Conservation (phyloP, 371 early-diverging fungal species). For the Dinochytrium kinnereticum region DNA sequence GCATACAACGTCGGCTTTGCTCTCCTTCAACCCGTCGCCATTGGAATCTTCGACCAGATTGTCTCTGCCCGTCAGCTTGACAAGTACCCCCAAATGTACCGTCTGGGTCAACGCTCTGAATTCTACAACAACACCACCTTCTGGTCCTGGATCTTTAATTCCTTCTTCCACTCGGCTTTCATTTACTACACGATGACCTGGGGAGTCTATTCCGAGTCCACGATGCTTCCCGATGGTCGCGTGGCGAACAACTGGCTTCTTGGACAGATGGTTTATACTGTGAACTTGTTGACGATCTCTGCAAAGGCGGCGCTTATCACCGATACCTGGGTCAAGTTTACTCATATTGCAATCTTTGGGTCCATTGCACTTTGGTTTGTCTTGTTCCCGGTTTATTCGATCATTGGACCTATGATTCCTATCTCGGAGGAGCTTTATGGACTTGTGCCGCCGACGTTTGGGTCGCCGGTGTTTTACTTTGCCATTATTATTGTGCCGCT, state of each 20-base stretch:
- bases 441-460: constrained; percentile 74
- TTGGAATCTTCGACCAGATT: constrained; percentile 88
- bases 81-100: constrained; percentile 96
- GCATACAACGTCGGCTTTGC: constrained; percentile 84
- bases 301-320: constrained; percentile 43
- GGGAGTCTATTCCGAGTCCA: constrained; percentile 26
- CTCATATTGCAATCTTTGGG: constrained; percentile 42
- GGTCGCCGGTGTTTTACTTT: constrained; percentile 86
- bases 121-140: constrained; percentile 93
- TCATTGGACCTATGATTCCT: constrained; percentile 73
- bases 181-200: constrained; percentile 46
- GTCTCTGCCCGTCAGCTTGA: constrained; percentile 90
- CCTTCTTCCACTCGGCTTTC: constrained; percentile 84
- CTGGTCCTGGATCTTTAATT: constrained; percentile 92
- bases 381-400: constrained; percentile 81
- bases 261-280: constrained; percentile 50
- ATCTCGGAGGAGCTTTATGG: constrained; percentile 86
- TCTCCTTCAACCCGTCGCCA: constrained; percentile 72
- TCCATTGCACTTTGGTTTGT: constrained; percentile 72
- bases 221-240: constrained; percentile 39
- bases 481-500: constrained; percentile 79
- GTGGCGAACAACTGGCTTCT: constrained; percentile 51
- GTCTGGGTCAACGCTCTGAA: constrained; percentile 87
- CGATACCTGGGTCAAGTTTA: constrained; percentile 46
- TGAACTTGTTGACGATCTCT: constrained; percentile 45